These are phyloP conservation scores for Petasospora rhodanensis DNA, from an alignment of 1,139 yeast species.

Conservation along the genomic window DNA sequence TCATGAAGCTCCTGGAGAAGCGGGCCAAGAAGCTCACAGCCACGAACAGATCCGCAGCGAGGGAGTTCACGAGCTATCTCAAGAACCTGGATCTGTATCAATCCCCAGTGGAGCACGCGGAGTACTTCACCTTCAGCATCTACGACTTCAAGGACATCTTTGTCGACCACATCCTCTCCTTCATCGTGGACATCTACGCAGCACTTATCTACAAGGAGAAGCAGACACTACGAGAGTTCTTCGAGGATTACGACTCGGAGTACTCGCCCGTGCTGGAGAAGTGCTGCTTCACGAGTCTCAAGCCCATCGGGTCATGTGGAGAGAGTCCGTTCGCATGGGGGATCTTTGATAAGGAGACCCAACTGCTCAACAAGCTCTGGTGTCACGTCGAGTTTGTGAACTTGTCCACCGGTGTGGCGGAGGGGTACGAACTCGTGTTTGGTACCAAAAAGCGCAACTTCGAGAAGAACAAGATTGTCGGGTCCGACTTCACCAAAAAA, in stretches of 20 bases:
- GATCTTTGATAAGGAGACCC: slow-evolving; percentile 17
- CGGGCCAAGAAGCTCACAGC: background rate
- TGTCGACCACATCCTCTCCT: slow-evolving; percentile 11
- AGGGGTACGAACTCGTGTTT: slow-evolving; percentile 25
- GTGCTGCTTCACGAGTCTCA: slow-evolving; percentile 15
- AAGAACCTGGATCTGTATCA: slow-evolving; percentile 15
- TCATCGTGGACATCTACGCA: slow-evolving; percentile 13
- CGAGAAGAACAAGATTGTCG: slow-evolving; percentile 9
- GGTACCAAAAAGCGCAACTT: slow-evolving; percentile 17
- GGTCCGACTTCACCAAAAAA: slow-evolving; percentile 20
- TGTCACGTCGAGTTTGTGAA: slow-evolving; percentile 24
- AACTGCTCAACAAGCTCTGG: slow-evolving; percentile 17
- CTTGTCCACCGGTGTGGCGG: slow-evolving; percentile 19
- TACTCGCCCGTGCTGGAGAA: slow-evolving; percentile 15
- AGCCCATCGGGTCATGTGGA: slow-evolving; percentile 24
- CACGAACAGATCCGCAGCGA: slow-evolving; percentile 1
- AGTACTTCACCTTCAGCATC: slow-evolving; percentile 15
- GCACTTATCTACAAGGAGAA: slow-evolving; percentile 9
- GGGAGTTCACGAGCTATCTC: slow-evolving; percentile 7
- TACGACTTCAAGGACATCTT: slow-evolving; percentile 19
- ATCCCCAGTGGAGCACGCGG: slow-evolving; percentile 17
- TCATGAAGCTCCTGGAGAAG: slow-evolving; percentile 6
- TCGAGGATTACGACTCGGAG: slow-evolving; percentile 14
- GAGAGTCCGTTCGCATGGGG: slow-evolving; percentile 22
- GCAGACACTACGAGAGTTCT: slow-evolving; percentile 9